Conservation (phyloP, 75 land plant species). For the Sequoia sempervirens region DNA sequence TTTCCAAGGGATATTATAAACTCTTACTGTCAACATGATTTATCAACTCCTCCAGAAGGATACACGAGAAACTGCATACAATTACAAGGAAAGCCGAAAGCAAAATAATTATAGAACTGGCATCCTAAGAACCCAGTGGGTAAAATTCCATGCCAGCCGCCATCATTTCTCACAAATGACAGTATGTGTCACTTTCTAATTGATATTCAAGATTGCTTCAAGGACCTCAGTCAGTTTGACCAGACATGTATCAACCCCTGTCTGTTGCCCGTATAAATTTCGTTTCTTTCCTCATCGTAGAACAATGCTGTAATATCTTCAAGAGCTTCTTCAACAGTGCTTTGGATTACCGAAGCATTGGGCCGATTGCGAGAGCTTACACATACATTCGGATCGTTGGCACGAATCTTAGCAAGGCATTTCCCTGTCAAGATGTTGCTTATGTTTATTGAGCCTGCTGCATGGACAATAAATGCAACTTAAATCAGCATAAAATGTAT, state of each 20-base stretch:
- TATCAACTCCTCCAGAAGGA: constrained; percentile 1
- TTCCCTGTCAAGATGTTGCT: constrained; percentile 99
- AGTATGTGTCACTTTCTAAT: background rate
- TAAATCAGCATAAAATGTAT: background rate
- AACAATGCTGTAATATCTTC: constrained; percentile 66
- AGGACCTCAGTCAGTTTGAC: constrained; percentile 30
- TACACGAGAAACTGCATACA: background rate
- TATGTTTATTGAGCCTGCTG: constrained; percentile 93
- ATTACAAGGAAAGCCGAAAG: constrained; percentile 3
- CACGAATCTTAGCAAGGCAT: constrained; percentile 85
- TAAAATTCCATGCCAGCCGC: background rate
- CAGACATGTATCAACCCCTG: constrained; percentile 61
- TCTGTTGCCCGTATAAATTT: constrained; percentile 65
- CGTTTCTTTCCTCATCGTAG: constrained; percentile 68
- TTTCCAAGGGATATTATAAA: background rate
- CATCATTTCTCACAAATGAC: background rate
- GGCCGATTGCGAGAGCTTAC: constrained; percentile 35
- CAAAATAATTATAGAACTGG: background rate
- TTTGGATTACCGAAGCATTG: constrained; percentile 34
- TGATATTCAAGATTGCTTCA: background rate
- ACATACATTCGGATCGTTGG: constrained; percentile 32
- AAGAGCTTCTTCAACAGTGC: constrained; percentile 59
- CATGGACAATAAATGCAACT: constrained; percentile 2
- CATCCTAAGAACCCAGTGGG: background rate
- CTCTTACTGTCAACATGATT: background rate